Conservation (phyloP, 2,329 filamentous ascomycete genomes). For the Arthrobotrys conoides region DNA sequence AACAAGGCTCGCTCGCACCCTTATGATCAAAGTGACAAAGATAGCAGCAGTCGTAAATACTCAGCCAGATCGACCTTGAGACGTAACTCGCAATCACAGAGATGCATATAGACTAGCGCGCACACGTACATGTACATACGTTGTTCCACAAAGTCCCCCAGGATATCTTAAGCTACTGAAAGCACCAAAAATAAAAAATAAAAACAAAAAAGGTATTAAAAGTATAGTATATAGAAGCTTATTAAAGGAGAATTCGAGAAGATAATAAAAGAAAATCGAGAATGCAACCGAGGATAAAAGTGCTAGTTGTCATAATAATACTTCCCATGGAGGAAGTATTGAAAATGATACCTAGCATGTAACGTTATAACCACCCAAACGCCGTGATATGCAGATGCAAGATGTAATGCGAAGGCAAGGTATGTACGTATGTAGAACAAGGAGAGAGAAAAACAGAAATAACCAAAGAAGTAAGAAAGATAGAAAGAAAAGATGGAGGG, state of each 20-base stretch:
- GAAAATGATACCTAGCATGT: constrained; percentile 18
- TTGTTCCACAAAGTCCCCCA: constrained; percentile 3
- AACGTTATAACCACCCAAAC: constrained; percentile 31
- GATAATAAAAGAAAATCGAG: constrained; percentile 2
- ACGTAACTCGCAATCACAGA: neutral
- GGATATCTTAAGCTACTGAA: constrained; percentile 1
- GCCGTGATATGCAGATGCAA: constrained; percentile 49
- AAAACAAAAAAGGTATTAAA: constrained; percentile 11
- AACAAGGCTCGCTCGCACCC: neutral
- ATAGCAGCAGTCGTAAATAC: constrained; percentile 4
- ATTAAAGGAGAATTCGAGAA: constrained; percentile 11
- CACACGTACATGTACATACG: neutral
- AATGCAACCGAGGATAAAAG: constrained; percentile 26
- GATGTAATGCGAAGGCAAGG: constrained; percentile 14
- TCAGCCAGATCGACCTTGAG: neutral
- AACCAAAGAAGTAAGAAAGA: neutral
- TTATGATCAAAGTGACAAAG: neutral
- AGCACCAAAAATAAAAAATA: neutral
- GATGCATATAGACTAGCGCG: neutral
- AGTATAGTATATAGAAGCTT: constrained; percentile 28
- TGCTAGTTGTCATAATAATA: neutral
- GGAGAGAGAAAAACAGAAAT: neutral
- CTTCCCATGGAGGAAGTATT: constrained; percentile 2
- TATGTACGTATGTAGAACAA: constrained; percentile 17
- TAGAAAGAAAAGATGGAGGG: neutral